A percentile compares a stretch with the other conserved stretches of the same genome.
Conservation (phyloP, 1,139 yeast genomes). For the Komagataea norvegica region DNA sequence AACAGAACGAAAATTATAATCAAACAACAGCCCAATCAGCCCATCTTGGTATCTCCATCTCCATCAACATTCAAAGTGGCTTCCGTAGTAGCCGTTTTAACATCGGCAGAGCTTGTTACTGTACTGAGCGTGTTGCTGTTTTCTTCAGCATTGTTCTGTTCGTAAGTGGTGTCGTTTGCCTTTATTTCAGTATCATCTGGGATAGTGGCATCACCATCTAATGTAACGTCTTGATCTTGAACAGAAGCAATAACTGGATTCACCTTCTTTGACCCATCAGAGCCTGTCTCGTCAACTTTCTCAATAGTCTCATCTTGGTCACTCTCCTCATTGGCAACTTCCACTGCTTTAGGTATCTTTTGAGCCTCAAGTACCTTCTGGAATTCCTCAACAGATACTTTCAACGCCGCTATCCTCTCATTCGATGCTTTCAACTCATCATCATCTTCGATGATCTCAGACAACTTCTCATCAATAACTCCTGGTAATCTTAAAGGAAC, state of each 20-base stretch:
- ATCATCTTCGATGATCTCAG: constrained; percentile 33
- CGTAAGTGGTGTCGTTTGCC: constrained; percentile 29
- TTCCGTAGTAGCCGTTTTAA: constrained; percentile 5
- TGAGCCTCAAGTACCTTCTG: constrained; percentile 18
- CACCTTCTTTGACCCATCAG: constrained; percentile 21
- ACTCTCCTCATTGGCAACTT: constrained; percentile 7
- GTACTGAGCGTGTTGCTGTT: constrained; percentile 11
- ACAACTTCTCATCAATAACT: constrained; percentile 28
- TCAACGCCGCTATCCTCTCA: constrained; percentile 29
- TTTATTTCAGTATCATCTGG: constrained; percentile 28
- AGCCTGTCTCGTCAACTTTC: constrained; percentile 21
- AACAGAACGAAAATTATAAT: not conserved
- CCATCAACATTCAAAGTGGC: constrained; percentile 16
- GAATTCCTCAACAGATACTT: constrained; percentile 27
- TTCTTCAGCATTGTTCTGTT: constrained; percentile 13
- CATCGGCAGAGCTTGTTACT: constrained; percentile 6
- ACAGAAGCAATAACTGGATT: constrained; percentile 24
- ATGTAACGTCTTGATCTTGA: constrained; percentile 29
- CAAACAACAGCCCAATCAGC: constrained; percentile 3
- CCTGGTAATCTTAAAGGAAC: constrained; percentile 22
- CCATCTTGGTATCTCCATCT: constrained; percentile 34
- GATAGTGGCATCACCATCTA: constrained; percentile 33
- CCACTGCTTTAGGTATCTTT: constrained; percentile 9
- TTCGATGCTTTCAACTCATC: constrained; percentile 28
- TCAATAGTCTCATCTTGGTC: constrained; percentile 22